A percentile compares a stretch with the other conserved stretches of the same genome.
Conservation (phyloP, 2,329 filamentous ascomycete genomes). For the Fusarium anthophilum region DNA sequence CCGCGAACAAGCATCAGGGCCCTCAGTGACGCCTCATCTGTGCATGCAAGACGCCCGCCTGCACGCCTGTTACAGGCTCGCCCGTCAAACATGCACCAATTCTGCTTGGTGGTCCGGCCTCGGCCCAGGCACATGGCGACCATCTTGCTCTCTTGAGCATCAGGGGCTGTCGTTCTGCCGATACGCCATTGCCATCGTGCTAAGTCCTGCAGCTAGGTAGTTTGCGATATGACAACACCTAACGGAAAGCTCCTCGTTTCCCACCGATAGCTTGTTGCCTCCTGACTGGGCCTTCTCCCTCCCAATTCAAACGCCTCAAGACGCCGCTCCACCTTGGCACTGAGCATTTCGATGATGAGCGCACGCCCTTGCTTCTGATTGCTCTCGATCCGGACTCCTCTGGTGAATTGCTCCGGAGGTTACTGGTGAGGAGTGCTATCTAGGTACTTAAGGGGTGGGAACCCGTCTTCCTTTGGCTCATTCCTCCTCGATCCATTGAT, state of each 20-base stretch:
- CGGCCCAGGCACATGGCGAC: constrained; percentile 39
- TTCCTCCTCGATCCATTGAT: constrained; percentile 18
- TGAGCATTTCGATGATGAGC: constrained; percentile 37
- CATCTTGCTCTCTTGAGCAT: constrained; percentile 26
- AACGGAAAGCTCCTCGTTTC: constrained; percentile 33
- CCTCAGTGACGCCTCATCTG: constrained; percentile 38
- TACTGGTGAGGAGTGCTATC: constrained; percentile 32
- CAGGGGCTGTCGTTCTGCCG: constrained; percentile 19
- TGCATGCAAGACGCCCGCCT: constrained; percentile 42
- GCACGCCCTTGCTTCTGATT: constrained; percentile 34
- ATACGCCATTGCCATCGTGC: constrained; percentile 27
- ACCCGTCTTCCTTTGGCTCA: constrained; percentile 29
- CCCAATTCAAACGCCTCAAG: constrained; percentile 31
- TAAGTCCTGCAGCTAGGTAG: constrained; percentile 34
- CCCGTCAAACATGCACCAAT: constrained; percentile 31
- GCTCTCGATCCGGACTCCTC: constrained; percentile 28
- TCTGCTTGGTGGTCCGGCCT: constrained; percentile 33
- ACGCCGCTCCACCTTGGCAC: constrained; percentile 37
- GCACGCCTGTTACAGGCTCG: constrained; percentile 34
- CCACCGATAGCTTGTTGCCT: constrained; percentile 42
- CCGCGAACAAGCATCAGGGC: constrained; percentile 31
- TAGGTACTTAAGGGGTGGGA: constrained; percentile 42
- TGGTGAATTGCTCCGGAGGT: constrained; percentile 22
- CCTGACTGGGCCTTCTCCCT: constrained; percentile 39
- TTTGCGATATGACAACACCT: constrained; percentile 36